phyloP scores from a whole-genome alignment of 352 stramenopile species.

The Globisporangium middletonii region DNA sequence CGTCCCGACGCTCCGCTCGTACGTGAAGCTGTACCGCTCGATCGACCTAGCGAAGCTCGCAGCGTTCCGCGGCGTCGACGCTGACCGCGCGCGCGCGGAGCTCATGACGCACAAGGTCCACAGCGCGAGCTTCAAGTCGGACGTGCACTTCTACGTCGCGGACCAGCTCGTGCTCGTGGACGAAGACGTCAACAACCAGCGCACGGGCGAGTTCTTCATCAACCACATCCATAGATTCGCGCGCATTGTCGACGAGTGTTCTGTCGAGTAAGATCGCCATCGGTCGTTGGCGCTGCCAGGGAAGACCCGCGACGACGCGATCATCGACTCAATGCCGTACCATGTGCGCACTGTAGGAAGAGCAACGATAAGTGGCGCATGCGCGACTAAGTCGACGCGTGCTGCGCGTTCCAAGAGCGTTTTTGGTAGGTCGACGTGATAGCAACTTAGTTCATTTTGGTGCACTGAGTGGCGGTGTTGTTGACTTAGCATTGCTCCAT shows the following conservation, averaged over 20 bases:
- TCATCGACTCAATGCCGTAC: neutral
- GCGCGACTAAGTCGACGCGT: too few relatives aligned
- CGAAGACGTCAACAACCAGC: constrained; percentile 79
- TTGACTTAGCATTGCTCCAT: neutral
- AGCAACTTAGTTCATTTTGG: neutral
- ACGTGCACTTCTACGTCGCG: constrained; percentile 81
- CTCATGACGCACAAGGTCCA: constrained; percentile 81
- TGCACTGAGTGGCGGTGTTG: too few relatives aligned
- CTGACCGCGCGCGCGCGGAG: constrained; percentile 61
- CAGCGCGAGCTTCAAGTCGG: constrained; percentile 49
- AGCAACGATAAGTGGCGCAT: neutral
- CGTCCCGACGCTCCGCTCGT: constrained; percentile 90
- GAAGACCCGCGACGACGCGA: neutral
- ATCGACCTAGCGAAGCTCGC: constrained; percentile 94
- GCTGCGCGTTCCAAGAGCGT: too few relatives aligned
- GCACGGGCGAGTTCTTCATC: constrained; percentile 87
- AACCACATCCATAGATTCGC: constrained; percentile 87
- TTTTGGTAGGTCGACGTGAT: neutral
- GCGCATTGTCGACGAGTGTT: constrained; percentile 82
- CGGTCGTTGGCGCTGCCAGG: neutral
- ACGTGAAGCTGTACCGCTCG: constrained; percentile 96
- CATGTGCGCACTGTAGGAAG: neutral
- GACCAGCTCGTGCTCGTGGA: constrained; percentile 80
- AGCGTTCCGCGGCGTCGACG: constrained; percentile 81
- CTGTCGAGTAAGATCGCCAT: constrained; percentile 24